These are phyloP conservation scores for Bruguiera hainesii DNA, from an alignment of 441 rosid species.

Conservation along the genomic window DNA sequence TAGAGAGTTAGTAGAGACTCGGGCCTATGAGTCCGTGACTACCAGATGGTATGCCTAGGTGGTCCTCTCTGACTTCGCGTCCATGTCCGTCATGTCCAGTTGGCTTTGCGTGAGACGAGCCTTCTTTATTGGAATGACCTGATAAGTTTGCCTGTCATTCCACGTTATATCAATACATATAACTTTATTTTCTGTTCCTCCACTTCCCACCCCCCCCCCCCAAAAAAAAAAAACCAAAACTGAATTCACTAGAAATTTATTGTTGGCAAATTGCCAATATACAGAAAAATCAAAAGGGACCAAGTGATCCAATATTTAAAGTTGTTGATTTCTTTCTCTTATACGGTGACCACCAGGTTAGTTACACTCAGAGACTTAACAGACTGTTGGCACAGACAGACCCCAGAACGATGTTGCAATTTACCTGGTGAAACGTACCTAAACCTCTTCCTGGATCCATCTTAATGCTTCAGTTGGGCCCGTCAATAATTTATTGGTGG, in stretches of 20 bases:
- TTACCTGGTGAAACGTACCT: not conserved
- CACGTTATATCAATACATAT: not conserved
- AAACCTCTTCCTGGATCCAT: not conserved
- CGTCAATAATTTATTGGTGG: not conserved
- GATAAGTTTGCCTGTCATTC: slow-evolving; percentile 13
- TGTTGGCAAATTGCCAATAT: too few species aligned
- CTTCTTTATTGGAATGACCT: slow-evolving; percentile 6
- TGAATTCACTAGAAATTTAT: too few species aligned
- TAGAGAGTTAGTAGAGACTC: not conserved
- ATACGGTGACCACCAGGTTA: not conserved
- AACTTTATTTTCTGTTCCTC: not conserved
- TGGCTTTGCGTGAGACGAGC: slow-evolving; percentile 15
- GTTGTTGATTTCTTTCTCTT: not conserved
- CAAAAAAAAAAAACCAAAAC: too few species aligned
- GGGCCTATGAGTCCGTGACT: not conserved
- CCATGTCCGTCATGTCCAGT: slow-evolving; percentile 11
- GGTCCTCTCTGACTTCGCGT: not conserved
- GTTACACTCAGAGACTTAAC: too few species aligned
- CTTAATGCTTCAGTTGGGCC: not conserved
- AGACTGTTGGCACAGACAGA: not conserved
- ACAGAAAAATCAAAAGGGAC: too few species aligned
- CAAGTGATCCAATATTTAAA: not conserved
- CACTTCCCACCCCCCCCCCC: not conserved
- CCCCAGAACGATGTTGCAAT: not conserved
- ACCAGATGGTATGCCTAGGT: not conserved